Percentiles rank a stretch among this genome's conserved stretches.
These are phyloP conservation scores for Aquilaria sinensis DNA, from an alignment of 345 rosid genomes.

Conservation along the genomic window DNA sequence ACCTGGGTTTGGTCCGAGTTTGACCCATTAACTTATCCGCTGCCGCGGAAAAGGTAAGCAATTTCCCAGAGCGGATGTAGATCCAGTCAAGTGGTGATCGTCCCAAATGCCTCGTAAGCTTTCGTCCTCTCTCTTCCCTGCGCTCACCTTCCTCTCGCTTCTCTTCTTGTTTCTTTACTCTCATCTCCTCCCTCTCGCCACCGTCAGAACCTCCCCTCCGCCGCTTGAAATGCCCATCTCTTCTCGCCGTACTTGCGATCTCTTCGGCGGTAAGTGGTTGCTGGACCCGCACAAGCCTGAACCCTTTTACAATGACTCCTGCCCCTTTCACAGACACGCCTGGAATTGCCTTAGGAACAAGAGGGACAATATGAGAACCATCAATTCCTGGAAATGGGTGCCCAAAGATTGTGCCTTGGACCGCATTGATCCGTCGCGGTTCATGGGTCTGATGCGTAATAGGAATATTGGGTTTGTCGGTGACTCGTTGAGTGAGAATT, in stretches of 20 bases:
- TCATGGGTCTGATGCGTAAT: conserved; percentile 60
- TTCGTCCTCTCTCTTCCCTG: conserved; percentile 40
- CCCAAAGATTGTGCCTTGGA: conserved; percentile 58
- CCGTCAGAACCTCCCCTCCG: conserved; percentile 7
- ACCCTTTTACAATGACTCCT: conserved; percentile 64
- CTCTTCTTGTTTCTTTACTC: conserved; percentile 49
- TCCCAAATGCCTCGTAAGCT: conserved; percentile 46
- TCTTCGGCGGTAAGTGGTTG: conserved; percentile 75
- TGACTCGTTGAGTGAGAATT: conserved; percentile 89
- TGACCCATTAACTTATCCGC: too few species aligned
- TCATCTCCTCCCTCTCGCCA: conserved; percentile 24
- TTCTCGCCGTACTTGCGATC: conserved; percentile 44
- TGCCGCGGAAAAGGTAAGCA: too few species aligned
- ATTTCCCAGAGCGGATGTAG: too few species aligned
- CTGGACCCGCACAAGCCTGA: conserved; percentile 22
- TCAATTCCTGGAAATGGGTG: conserved; percentile 89
- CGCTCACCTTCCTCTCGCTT: conserved; percentile 41
- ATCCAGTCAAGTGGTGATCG: background rate
- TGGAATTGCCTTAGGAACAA: conserved; percentile 84
- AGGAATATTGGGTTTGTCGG: conserved; percentile 82
- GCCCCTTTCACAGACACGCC: conserved; percentile 90
- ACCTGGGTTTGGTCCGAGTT: too few species aligned
- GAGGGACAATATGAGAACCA: conserved; percentile 52
- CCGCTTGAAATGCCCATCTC: conserved; percentile 13
- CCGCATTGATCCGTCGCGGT: conserved; percentile 47